Conservation (phyloP, 2,329 filamentous ascomycete genomes). For the Colletotrichum aenigma region DNA sequence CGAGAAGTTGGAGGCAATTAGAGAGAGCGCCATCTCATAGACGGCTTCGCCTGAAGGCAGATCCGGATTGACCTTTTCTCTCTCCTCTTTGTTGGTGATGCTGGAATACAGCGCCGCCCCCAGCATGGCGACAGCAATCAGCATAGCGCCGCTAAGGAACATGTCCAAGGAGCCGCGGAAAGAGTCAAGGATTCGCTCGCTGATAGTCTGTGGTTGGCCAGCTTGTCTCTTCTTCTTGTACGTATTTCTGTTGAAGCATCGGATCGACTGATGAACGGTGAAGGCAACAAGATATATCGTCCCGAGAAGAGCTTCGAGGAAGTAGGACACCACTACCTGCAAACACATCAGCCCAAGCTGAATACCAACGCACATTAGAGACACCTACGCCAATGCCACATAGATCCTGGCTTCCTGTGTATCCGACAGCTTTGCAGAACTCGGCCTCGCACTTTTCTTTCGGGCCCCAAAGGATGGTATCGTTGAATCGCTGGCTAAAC, state of each 20-base stretch:
- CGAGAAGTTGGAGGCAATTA: conserved; percentile 14
- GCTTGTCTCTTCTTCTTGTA: not conserved
- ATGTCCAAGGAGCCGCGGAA: conserved; percentile 19
- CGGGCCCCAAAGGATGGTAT: not conserved
- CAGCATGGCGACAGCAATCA: conserved; percentile 18
- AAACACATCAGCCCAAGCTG: not conserved
- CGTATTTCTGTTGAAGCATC: not conserved
- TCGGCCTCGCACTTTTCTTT: not conserved
- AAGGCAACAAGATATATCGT: conserved; percentile 17
- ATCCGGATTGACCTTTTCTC: not conserved
- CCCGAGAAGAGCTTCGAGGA: conserved; percentile 9
- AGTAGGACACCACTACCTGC: conserved; percentile 16
- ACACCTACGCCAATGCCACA: conserved; percentile 13
- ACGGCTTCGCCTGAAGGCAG: not conserved
- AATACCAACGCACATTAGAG: not conserved
- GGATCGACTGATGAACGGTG: conserved; percentile 1
- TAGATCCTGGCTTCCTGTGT: conserved; percentile 10
- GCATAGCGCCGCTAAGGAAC: conserved; percentile 12
- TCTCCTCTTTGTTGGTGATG: not conserved
- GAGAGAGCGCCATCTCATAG: not conserved
- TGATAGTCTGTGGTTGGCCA: not conserved
- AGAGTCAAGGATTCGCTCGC: conserved; percentile 1
- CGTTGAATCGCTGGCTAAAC: conserved; percentile 10
- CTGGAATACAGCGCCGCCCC: conserved; percentile 10
- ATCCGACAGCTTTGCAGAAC: conserved; percentile 10